These are phyloP conservation scores for Cantharellus cinnabarinus DNA, from an alignment of 768 basidiomycete species.

Conservation along the genomic window DNA sequence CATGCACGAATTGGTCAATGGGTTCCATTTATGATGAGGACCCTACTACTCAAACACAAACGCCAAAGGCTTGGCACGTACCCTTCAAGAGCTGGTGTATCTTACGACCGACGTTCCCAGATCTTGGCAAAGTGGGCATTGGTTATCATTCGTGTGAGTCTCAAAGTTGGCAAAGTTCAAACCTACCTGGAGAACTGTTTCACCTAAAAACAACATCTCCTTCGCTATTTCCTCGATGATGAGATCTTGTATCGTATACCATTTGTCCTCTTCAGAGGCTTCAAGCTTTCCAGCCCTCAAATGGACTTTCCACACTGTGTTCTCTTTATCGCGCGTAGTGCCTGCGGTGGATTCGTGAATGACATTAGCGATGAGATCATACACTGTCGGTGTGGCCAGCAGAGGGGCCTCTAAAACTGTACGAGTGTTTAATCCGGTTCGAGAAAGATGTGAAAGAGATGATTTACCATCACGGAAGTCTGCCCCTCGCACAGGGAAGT, in stretches of 20 bases:
- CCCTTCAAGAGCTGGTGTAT: no score
- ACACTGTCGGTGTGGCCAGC: slow-evolving; percentile 41
- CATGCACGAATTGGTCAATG: no score
- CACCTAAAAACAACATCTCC: slow-evolving; percentile 95
- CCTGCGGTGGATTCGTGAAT: slow-evolving; percentile 89
- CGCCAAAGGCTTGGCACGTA: no score
- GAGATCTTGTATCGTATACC: slow-evolving; percentile 93
- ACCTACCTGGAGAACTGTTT: slow-evolving; percentile 79
- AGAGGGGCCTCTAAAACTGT: slow-evolving; percentile 57
- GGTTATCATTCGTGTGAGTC: not conserved
- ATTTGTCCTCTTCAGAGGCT: slow-evolving; percentile 70
- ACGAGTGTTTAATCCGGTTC: slow-evolving; percentile 3
- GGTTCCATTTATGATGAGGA: no score
- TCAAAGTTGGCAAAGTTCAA: not conserved
- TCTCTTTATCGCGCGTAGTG: slow-evolving; percentile 83
- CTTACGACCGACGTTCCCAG: not conserved
- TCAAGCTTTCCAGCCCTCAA: slow-evolving; percentile 46
- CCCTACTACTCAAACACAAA: no score
- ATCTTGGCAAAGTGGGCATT: not conserved
- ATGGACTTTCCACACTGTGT: slow-evolving; percentile 84
- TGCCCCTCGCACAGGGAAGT: slow-evolving; percentile 82
- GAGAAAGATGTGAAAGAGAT: slow-evolving; percentile 8
- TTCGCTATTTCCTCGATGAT: slow-evolving; percentile 91
- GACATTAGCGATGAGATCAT: slow-evolving; percentile 91
- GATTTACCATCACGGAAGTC: slow-evolving; percentile 81